phyloP scores from a whole-genome alignment of 306 rosid genomes.

The Vigna unguiculata region DNA sequence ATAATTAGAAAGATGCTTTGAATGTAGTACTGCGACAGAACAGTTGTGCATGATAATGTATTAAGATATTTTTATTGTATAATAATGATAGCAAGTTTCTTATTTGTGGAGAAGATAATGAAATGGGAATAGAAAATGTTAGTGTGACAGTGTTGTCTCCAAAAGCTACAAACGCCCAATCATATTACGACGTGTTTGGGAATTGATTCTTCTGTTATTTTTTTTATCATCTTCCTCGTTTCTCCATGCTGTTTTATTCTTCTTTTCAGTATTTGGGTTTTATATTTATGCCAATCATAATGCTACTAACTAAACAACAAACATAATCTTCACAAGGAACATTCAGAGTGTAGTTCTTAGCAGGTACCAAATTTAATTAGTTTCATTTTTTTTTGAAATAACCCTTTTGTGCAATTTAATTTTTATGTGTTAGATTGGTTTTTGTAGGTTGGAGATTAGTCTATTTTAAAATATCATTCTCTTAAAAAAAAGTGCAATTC shows the following conservation, averaged over 20 bases:
- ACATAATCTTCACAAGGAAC: constrained; percentile 44
- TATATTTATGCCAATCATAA: constrained; percentile 39
- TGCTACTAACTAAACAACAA: constrained; percentile 40
- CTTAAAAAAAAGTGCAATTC: background rate
- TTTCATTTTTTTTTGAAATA: background rate
- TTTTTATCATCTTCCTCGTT: constrained; percentile 45
- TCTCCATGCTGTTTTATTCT: constrained; percentile 56
- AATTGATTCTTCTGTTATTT: constrained; percentile 52
- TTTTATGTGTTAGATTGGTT: background rate
- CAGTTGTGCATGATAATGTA: constrained; percentile 54
- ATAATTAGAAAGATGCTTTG: constrained; percentile 75
- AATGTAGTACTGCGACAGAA: constrained; percentile 62
- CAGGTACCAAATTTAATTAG: constrained; percentile 16
- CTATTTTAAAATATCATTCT: background rate
- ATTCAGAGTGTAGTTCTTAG: constrained; percentile 47
- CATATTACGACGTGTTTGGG: constrained; percentile 65
- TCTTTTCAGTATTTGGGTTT: constrained; percentile 40
- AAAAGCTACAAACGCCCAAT: constrained; percentile 56
- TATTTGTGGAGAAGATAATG: constrained; percentile 24
- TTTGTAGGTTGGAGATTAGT: background rate
- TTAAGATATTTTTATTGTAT: constrained; percentile 33
- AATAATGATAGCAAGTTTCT: constrained; percentile 11
- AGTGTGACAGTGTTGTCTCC: constrained; percentile 77
- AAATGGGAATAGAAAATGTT: constrained; percentile 46
- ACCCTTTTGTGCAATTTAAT: background rate